These are phyloP conservation scores for Penicillium glabrum DNA, from an alignment of 2,329 filamentous ascomycete genomes.

Conservation along the genomic window DNA sequence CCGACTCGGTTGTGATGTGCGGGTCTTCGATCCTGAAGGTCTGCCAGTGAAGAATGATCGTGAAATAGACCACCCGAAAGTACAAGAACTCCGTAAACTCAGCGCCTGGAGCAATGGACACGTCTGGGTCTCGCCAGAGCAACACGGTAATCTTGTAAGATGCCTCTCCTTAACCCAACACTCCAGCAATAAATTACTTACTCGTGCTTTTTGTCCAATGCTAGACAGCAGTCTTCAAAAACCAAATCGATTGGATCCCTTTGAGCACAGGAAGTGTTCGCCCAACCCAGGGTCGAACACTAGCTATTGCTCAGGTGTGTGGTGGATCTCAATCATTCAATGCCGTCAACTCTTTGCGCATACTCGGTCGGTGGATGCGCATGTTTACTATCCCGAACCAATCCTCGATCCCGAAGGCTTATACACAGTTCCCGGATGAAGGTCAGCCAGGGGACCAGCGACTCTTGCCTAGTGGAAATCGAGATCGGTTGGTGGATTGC, in stretches of 20 bases:
- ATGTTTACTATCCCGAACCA: conserved; percentile 70
- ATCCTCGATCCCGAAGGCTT: conserved; percentile 62
- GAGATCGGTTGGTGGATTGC: conserved; percentile 63
- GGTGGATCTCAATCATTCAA: conserved; percentile 69
- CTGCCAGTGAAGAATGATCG: conserved; percentile 65
- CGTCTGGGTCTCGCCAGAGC: conserved; percentile 65
- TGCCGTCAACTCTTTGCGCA: conserved; percentile 63
- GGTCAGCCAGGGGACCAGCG: conserved; percentile 48
- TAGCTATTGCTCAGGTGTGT: conserved; percentile 62
- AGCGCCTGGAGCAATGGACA: conserved; percentile 67
- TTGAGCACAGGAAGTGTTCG: conserved; percentile 61
- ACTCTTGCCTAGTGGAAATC: conserved; percentile 56
- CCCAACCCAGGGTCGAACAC: conserved; percentile 65
- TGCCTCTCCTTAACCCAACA: not conserved
- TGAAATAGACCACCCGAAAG: conserved; percentile 58
- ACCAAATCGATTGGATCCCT: conserved; percentile 71
- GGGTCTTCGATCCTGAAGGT: conserved; percentile 59
- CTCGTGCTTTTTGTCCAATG: not conserved
- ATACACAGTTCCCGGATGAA: conserved; percentile 61
- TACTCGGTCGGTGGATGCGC: conserved; percentile 68
- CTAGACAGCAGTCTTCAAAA: conserved; percentile 64
- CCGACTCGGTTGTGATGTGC: conserved; percentile 66
- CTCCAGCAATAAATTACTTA: not conserved
- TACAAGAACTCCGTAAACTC: conserved; percentile 62
- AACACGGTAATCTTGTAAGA: conserved; percentile 62